Evolutionary conservation across 2,329 filamentous ascomycete species (phyloP), one percentile per base, ranked within the genome.

Genomic region (Botrytis galanthina): DNA sequence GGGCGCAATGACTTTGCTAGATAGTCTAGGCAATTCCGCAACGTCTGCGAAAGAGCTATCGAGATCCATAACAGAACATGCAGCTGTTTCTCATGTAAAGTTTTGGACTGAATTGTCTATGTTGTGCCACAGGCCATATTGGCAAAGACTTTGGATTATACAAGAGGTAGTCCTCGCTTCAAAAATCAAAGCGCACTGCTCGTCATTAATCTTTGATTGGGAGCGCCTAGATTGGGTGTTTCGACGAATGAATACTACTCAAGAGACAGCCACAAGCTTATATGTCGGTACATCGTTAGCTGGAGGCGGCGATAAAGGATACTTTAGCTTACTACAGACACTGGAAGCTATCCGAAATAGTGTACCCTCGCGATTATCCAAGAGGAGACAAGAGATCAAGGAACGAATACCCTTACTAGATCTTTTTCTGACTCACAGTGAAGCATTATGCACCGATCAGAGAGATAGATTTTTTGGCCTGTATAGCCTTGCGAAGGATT

Each of bases 141-240:
- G 66, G 64, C 54, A 73, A 73, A 61, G 64, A 37, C 18, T 73
- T 12, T 70, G 64, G 64, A 73, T 73, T 51, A 70, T 62, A 51
- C 71, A 73, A 16, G 64, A 73, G 68, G 57, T 73, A n/a, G 71
- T 70, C 32, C 64, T 73, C n/a, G 71, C 71, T 54, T 62, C 71
- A 35, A 70, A 57, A 22, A 73, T 70, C 22, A 70, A 73, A 61
- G 54, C 46, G 4, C 64, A 73, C 60, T 73, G 71, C 39, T 70
- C 71, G n/a, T 62, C 64, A 8, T 63, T 70, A 22, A 54, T 54
- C 18, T 73, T 73, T 59, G 71, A 73, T 8, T 73, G 57, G 66
- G 71, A 63, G 44, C 26, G 54, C 44, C 37, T 73, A 42, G 66
- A 70, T 73, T 39, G 71, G 29, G 16, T 70, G 26, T 73, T 70